phyloP scores from a whole-genome alignment of 192 early-diverging fungal genomes.

The Diversispora epigaea region DNA sequence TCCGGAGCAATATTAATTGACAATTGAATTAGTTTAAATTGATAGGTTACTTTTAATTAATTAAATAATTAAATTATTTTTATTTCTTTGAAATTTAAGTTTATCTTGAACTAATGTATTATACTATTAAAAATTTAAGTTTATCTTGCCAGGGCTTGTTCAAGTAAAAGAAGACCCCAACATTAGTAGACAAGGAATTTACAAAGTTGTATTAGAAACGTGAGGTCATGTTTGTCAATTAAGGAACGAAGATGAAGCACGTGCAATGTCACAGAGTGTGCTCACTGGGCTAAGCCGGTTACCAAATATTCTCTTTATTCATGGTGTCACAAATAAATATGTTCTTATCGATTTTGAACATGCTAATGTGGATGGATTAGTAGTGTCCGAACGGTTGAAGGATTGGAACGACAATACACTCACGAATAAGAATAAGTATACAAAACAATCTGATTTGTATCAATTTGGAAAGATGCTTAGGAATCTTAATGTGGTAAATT shows the following conservation, averaged over 20 bases:
- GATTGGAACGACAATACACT: slow-evolving; percentile 12
- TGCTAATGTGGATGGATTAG: slow-evolving; percentile 18
- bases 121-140: too few species aligned
- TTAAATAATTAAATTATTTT: too few species aligned
- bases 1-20: too few species aligned
- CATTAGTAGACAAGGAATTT: slow-evolving; percentile 7
- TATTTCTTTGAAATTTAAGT: too few species aligned
- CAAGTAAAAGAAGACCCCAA: slow-evolving; percentile 6
- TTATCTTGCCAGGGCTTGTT: background rate
- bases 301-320: slow-evolving; percentile 24
- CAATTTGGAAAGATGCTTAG: slow-evolving; percentile 29
- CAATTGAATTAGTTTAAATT: too few species aligned
- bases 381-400: slow-evolving; percentile 8
- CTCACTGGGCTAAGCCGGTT: slow-evolving; percentile 1
- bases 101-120: too few species aligned
- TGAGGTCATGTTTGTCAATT: slow-evolving; percentile 2
- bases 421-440: slow-evolving; percentile 16
- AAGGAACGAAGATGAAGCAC: slow-evolving; percentile 7
- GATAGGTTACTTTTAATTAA: too few species aligned
- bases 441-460: slow-evolving; percentile 24
- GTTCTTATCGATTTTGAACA: slow-evolving; percentile 30
- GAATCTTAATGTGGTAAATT: slow-evolving; percentile 22
- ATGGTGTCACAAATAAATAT: background rate
- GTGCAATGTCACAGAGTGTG: slow-evolving; percentile 2
- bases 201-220: slow-evolving; percentile 21